Conservation (phyloP, 495 filamentous ascomycete genomes). For the Tuber borchii region DNA sequence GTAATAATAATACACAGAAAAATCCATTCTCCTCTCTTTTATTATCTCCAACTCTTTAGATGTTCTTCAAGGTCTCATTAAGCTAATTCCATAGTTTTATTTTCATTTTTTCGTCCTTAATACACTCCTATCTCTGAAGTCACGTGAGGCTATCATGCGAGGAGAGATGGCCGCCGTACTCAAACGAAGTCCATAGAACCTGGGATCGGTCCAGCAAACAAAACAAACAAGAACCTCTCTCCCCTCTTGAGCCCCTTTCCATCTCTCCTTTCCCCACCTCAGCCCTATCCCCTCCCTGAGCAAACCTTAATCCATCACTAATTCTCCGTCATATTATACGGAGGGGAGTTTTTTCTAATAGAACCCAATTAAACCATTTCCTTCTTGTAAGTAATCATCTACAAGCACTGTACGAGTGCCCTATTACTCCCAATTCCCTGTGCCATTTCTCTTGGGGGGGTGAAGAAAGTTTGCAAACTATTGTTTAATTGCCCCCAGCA, state of each 20-base stretch:
- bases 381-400: not conserved
- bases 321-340: not conserved
- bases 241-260: not conserved
- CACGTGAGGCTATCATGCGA: not conserved
- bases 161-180: not conserved
- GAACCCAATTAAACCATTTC: too few relatives aligned
- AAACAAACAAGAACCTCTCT: not conserved
- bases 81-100: not conserved
- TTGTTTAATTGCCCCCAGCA: not conserved
- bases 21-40: not conserved
- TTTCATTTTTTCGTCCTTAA: not conserved
- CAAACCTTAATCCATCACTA: not conserved
- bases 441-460: not conserved
- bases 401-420: not conserved
- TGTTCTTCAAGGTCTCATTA: not conserved
- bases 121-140: not conserved
- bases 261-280: not conserved
- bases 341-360: not conserved
- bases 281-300: not conserved
- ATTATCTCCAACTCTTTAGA: not conserved
- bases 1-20: not conserved
- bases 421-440: not conserved
- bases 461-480: not conserved
- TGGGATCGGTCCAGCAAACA: not conserved
- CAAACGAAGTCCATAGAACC: not conserved